Percentiles rank a stretch among this genome's conserved stretches.
These are phyloP conservation scores for Fraxinus latifolia DNA, from an alignment of 305 asterid genomes.

Conservation along the genomic window DNA sequence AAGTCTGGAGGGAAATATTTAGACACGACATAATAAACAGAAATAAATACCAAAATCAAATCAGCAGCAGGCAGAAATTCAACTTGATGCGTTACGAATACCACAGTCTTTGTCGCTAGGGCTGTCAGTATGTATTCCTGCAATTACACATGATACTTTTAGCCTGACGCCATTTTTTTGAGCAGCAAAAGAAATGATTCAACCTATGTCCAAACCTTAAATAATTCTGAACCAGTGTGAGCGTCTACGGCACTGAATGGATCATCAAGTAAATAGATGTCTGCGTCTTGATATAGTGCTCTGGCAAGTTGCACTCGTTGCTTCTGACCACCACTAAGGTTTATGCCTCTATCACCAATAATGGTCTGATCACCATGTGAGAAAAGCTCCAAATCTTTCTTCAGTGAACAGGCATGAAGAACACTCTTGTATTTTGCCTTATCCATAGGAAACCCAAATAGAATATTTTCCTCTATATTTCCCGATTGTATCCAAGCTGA, in stretches of 20 bases:
- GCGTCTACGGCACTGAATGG: slow-evolving; percentile 87
- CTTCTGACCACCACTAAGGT: slow-evolving; percentile 84
- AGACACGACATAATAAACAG: not conserved
- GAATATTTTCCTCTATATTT: slow-evolving; percentile 83
- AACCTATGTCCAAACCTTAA: slow-evolving; percentile 49
- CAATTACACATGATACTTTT: slow-evolving; percentile 30
- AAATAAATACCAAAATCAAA: slow-evolving; percentile 72
- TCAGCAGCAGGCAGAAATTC: slow-evolving; percentile 92
- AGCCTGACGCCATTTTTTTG: slow-evolving; percentile 22
- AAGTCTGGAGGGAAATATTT: not conserved
- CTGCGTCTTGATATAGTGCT: slow-evolving; percentile 80
- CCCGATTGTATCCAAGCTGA: slow-evolving; percentile 99
- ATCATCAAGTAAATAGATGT: slow-evolving; percentile 71
- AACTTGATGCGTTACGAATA: slow-evolving; percentile 92
- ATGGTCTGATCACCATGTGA: slow-evolving; percentile 79
- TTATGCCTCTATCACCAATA: slow-evolving; percentile 80
- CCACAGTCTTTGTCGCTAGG: slow-evolving; percentile 67
- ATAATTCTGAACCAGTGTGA: slow-evolving; percentile 82
- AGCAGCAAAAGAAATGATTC: not conserved
- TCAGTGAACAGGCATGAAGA: slow-evolving; percentile 73
- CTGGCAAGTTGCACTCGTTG: slow-evolving; percentile 80
- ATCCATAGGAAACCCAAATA: slow-evolving; percentile 94
- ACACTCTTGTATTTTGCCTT: slow-evolving; percentile 80
- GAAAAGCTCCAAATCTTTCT: slow-evolving; percentile 66
- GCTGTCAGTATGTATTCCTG: slow-evolving; percentile 93